These are phyloP conservation scores for Eleusine coracana DNA, from an alignment of 176 grass and related monocot genomes.

Conservation along the genomic window DNA sequence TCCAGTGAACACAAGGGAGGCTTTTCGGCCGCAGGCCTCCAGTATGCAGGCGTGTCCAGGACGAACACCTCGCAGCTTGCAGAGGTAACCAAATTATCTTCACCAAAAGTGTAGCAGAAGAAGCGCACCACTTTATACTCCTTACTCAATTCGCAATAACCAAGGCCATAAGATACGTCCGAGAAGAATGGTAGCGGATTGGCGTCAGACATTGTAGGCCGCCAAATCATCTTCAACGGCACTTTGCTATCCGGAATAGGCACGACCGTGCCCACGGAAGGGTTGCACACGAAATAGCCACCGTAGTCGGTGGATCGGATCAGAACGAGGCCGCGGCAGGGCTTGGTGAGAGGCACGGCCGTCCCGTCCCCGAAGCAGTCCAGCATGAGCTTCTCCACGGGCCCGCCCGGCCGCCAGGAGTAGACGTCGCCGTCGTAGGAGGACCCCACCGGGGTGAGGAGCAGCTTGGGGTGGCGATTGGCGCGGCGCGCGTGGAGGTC, in stretches of 20 bases:
- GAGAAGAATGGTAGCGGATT: not conserved
- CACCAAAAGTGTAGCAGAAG: not conserved
- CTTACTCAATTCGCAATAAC: slow-evolving; percentile 17
- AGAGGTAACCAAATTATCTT: not conserved
- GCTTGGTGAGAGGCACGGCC: slow-evolving; percentile 4
- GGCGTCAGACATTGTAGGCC: not conserved
- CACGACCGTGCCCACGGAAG: not conserved
- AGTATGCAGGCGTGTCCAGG: slow-evolving; percentile 23
- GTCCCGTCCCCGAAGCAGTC: not conserved
- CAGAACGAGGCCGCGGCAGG: slow-evolving; percentile 29
- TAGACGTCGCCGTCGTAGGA: slow-evolving; percentile 17
- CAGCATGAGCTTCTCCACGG: slow-evolving; percentile 14
- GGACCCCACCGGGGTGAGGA: not conserved
- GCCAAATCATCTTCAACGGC: slow-evolving; percentile 14
- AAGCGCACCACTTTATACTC: slow-evolving; percentile 24
- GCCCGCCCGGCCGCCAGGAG: slow-evolving; percentile 13
- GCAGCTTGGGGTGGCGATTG: slow-evolving; percentile 13
- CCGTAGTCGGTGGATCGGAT: not conserved
- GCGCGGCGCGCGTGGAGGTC: slow-evolving; percentile 13
- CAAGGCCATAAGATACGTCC: slow-evolving; percentile 28
- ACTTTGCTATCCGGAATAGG: not conserved
- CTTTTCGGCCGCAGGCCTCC: slow-evolving; percentile 4
- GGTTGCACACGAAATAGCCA: slow-evolving; percentile 27
- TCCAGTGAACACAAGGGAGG: not conserved
- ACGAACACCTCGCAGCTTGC: slow-evolving; percentile 25